A percentile compares a stretch with the other conserved stretches of the same genome.
Evolutionary conservation across 2,329 filamentous ascomycete species (phyloP).

Genomic region (Boeremia exigua): DNA sequence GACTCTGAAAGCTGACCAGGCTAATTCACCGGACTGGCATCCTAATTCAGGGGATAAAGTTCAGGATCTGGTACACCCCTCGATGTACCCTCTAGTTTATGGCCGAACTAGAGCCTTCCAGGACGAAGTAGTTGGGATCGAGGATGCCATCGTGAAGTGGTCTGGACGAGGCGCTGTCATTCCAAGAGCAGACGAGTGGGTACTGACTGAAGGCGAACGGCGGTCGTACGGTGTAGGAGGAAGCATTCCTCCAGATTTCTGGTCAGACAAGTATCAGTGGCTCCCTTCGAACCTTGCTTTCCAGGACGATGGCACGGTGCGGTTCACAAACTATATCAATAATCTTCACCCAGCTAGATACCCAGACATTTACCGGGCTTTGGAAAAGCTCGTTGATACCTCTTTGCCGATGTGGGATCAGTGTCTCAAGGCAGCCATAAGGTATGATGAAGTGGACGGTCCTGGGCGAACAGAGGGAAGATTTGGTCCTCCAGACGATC

Average conservation of each 20-base stretch:
- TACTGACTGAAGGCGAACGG: not conserved
- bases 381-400: slow-evolving; percentile 17
- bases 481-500: not conserved
- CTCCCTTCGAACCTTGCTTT: slow-evolving; percentile 58
- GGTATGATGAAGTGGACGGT: not conserved
- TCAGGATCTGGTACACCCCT: slow-evolving; percentile 66
- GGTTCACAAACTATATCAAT: slow-evolving; percentile 57
- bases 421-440: not conserved
- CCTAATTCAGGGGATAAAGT: slow-evolving; percentile 60
- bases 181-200: not conserved
- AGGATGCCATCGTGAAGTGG: slow-evolving; percentile 35
- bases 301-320: slow-evolving; percentile 38
- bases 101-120: slow-evolving; percentile 39
- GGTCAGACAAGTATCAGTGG: slow-evolving; percentile 53
- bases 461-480: not conserved
- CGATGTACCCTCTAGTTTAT: slow-evolving; percentile 66
- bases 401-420: not conserved
- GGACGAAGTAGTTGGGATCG: slow-evolving; percentile 29
- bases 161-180: slow-evolving; percentile 40
- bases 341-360: slow-evolving; percentile 56
- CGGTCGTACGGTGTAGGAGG: slow-evolving; percentile 9
- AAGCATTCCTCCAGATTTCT: slow-evolving; percentile 21
- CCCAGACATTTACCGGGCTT: slow-evolving; percentile 19
- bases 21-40: slow-evolving; percentile 64
- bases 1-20: slow-evolving; percentile 58